Evolutionary conservation across 2,329 filamentous ascomycete genomes (phyloP), one percentile per base, ranked within the genome.

Genomic region (Aspergillus sojae): DNA sequence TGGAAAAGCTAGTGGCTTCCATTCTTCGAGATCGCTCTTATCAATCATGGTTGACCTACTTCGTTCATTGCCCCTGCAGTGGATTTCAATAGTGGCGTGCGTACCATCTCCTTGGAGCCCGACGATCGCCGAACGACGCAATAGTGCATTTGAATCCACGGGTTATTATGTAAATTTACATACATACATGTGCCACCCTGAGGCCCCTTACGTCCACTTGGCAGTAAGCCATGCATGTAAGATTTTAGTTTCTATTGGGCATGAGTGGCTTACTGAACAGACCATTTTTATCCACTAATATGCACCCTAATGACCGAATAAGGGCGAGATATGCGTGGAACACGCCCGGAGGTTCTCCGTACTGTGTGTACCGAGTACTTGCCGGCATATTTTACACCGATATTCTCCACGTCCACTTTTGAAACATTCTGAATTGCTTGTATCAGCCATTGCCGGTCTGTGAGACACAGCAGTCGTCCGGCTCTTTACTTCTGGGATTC

Each of bases 71-170:
- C 36, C 32, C 32, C 32, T 14, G n/a, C 30, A 26, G 5, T 12
- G 16, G 50, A 34, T 39, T 34, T 39, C 34, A 34, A 58, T 53
- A 54, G 56, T 58, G 55, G 55, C 55, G 36, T 57, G 36, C 39
- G 26, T 58, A 62, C 60, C 55, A 16, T 39, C 46, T 45, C 32
- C 12, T 28, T 26, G 60, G 60, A 62, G 60, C 50, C 21, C 53
- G 19, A 52, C 54, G 60, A 41, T 45, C 53, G 19, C 50, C 50
- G n/a, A 52, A 28, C 28, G 58, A 56, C 14, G 46, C 48, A 45
- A 58, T 62, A 54, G 55, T 32, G 46, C 60, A 34, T 34, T 14
- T 34, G 12, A 12, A 16, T n/a, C 23, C 2, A 6, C 2, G 23
- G 5, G 21, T 23, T 23, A 53, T 16, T 19, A 39, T 23, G 28